Percentiles rank a stretch among this genome's conserved stretches.
phyloP scores from a whole-genome alignment of 805 yeast genomes.

The Komagataella kurtzmanii region DNA sequence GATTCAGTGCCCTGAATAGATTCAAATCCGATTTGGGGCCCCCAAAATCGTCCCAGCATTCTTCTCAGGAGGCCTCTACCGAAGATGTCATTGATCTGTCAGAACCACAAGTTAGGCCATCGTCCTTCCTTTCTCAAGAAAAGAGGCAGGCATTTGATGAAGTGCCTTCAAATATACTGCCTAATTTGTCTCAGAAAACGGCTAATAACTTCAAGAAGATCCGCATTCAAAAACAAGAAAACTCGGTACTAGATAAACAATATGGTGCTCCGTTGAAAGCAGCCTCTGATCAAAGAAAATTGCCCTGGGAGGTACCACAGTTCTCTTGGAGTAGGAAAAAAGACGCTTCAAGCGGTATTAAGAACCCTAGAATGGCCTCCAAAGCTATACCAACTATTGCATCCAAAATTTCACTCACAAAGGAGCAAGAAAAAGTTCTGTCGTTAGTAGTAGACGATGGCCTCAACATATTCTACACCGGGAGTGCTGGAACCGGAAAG shows the following conservation, averaged over 20 bases:
- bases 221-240: not conserved
- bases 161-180: not conserved
- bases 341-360: not conserved
- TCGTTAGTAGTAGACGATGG: constrained; percentile 48
- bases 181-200: not conserved
- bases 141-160: not conserved
- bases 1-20: not conserved
- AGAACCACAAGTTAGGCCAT: not conserved
- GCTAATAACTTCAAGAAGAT: not conserved
- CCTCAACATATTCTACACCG: constrained; percentile 75
- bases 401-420: constrained; percentile 18
- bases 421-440: constrained; percentile 56
- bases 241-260: not conserved
- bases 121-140: not conserved
- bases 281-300: not conserved
- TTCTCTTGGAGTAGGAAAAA: not conserved
- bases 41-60: not conserved
- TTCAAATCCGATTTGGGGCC: not conserved
- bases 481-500: constrained; percentile 98
- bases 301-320: not conserved
- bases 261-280: not conserved
- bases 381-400: not conserved
- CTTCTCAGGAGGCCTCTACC: not conserved
- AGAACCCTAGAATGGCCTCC: not conserved
- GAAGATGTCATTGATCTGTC: not conserved